Base-by-base conservation (phyloP, 108 stramenopile species). In the Nannochloropsis salina region DNA sequence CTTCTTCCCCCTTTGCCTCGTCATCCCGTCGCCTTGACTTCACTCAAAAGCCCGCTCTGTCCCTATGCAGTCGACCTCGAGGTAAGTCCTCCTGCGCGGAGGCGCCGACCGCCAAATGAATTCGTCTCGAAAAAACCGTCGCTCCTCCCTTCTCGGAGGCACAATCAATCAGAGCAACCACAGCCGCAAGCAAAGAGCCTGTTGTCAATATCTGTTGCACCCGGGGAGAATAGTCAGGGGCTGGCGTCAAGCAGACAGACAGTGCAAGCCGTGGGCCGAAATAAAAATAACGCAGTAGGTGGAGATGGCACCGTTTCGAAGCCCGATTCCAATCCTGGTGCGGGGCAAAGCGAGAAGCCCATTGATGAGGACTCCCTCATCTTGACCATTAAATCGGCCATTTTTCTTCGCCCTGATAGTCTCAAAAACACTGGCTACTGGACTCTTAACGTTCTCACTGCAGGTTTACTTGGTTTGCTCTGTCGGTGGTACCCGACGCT, bases 371-470 rank as follows among this genome's bases (percentile, higher is more conserved):
- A 74, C n/a, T n/a, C 20, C n/a, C 61, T 74, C 61, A 74, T 74
- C 61, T 74, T 74, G n/a, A 74, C 61, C 2, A 74, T 74, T n/a
- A 74, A 74, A 74, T 15, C 61, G 20, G 15, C 61, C 61, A n/a
- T 74, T n/a, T 74, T 74, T n/a, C 61, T 74, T n/a, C 61, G 61
- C 61, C n/a, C 61, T 74, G 20, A 74, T n/a, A n/a, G 61, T 15
- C 61, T 74, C 6, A 74, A 74, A 74, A n/a, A 74, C 15, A 74
- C n/a, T n/a, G 61, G 61, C n/a, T 74, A n/a, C n/a, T 74, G 61
- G 61, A n/a, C n/a, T n/a, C 8, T 74, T 4, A 74, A 74, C 61
- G 15, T 74, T 6, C 15, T 74, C 61, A 74, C 61, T n/a, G 61
- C 61, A n/a, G 61, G 61, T 15, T n/a, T 74, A 15, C 61, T 74